A percentile compares a stretch with the other conserved stretches of the same genome.
phyloP scores from a whole-genome alignment of 176 grass and related monocot species.

The Rhynchospora tenuis region DNA sequence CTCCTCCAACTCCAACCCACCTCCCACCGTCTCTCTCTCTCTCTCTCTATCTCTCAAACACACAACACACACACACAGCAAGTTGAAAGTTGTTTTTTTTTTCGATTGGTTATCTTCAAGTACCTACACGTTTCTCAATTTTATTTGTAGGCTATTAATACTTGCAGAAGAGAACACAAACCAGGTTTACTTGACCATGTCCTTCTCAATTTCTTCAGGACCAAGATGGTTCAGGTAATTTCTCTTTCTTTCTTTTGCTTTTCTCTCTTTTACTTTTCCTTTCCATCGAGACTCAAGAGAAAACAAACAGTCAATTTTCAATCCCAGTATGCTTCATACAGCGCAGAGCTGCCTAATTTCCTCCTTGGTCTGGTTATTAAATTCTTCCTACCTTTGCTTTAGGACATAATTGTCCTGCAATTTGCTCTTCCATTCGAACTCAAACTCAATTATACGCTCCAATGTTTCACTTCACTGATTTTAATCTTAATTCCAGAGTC shows the following conservation, averaged over 20 bases:
- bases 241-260: background rate
- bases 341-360: too few relatives aligned
- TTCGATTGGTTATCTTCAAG: too few relatives aligned
- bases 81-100: too few relatives aligned
- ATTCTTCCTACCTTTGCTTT: too few relatives aligned
- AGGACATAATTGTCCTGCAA: too few relatives aligned
- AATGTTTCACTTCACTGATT: background rate
- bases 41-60: background rate
- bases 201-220: slow-evolving; percentile 22
- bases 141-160: slow-evolving; percentile 7
- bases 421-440: background rate
- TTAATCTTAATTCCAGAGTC: background rate
- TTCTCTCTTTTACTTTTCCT: too few relatives aligned
- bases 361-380: too few relatives aligned
- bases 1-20: background rate
- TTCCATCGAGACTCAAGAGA: too few relatives aligned
- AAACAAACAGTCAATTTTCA: too few relatives aligned
- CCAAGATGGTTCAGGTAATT: slow-evolving; percentile 18
- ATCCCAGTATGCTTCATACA: too few relatives aligned
- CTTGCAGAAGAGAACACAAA: background rate
- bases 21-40: background rate
- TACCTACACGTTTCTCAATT: background rate
- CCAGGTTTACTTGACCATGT: background rate
- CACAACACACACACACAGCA: background rate
- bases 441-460: background rate